A percentile compares a stretch with the other conserved stretches of the same genome.
phyloP scores from a whole-genome alignment of 2,329 filamentous ascomycete genomes.

The Aspergillus sp. region DNA sequence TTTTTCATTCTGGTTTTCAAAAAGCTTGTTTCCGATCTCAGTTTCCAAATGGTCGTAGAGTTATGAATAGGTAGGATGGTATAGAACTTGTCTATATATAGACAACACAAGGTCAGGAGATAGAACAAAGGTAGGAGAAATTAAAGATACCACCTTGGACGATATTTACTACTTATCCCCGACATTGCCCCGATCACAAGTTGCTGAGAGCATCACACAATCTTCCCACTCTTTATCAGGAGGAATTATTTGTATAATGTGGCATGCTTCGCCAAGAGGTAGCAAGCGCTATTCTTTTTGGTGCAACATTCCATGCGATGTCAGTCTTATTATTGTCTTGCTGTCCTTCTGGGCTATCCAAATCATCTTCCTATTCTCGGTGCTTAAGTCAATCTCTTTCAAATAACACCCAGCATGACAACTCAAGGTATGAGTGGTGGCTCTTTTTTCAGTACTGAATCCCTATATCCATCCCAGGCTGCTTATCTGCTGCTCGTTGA shows the following conservation, averaged over 20 bases:
- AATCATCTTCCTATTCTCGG: not conserved
- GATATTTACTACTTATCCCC: not conserved
- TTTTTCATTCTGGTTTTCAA: not conserved
- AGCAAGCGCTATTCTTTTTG: not conserved
- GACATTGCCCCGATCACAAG: not conserved
- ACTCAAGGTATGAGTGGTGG: not conserved
- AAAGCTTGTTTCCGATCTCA: not conserved
- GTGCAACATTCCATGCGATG: not conserved
- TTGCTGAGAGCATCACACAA: not conserved
- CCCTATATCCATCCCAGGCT: no score
- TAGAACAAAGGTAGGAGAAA: not conserved
- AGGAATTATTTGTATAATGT: not conserved
- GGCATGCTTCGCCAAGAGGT: constrained; percentile 1
- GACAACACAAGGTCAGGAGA: not conserved
- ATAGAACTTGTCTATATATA: not conserved
- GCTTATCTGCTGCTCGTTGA: no score
- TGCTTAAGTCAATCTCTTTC: not conserved
- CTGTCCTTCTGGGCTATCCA: not conserved
- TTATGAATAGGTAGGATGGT: not conserved
- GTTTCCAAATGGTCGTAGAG: not conserved
- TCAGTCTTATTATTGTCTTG: not conserved
- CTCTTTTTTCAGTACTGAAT: no score
- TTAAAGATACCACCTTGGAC: not conserved
- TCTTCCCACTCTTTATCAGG: not conserved
- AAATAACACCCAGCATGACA: not conserved